A percentile compares a stretch with the other conserved stretches of the same genome.
These are phyloP conservation scores for Botrytis galanthina DNA, from an alignment of 2,329 filamentous ascomycete genomes.

Conservation along the genomic window DNA sequence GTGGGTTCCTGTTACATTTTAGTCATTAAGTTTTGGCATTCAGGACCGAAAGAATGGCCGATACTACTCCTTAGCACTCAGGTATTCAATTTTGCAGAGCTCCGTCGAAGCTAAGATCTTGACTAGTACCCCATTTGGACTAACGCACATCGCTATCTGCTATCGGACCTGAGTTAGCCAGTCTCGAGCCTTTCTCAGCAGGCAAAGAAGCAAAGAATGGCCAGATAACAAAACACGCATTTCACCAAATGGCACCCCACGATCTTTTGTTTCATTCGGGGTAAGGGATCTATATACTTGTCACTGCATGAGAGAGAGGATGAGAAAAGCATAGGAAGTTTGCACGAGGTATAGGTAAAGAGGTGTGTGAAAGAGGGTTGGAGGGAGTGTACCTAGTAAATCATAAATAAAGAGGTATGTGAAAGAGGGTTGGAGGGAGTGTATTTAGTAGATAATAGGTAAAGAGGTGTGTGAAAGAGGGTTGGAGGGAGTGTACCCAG, in stretches of 20 bases:
- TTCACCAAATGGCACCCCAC: background rate
- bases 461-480: no score
- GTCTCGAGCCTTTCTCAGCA: background rate
- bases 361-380: no score
- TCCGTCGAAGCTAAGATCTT: background rate
- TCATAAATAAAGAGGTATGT: no score
- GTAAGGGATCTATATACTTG: background rate
- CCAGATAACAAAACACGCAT: background rate
- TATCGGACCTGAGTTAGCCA: background rate
- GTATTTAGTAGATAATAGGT: no score
- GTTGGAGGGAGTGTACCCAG: no score
- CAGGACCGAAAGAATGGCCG: background rate
- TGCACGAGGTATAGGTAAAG: no score
- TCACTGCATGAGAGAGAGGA: background rate
- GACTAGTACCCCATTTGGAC: background rate
- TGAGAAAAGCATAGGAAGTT: no score
- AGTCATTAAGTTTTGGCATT: background rate
- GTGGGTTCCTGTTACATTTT: background rate
- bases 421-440: no score
- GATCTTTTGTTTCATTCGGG: background rate
- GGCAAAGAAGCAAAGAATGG: background rate
- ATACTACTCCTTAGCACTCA: no score
- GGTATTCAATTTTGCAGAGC: background rate
- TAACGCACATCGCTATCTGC: background rate
- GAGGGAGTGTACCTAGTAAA: no score